Percentiles rank a stretch among this genome's conserved stretches.
These are phyloP conservation scores for Phalaenopsis equestris DNA, from an alignment of 106 monocot species.

Conservation along the genomic window DNA sequence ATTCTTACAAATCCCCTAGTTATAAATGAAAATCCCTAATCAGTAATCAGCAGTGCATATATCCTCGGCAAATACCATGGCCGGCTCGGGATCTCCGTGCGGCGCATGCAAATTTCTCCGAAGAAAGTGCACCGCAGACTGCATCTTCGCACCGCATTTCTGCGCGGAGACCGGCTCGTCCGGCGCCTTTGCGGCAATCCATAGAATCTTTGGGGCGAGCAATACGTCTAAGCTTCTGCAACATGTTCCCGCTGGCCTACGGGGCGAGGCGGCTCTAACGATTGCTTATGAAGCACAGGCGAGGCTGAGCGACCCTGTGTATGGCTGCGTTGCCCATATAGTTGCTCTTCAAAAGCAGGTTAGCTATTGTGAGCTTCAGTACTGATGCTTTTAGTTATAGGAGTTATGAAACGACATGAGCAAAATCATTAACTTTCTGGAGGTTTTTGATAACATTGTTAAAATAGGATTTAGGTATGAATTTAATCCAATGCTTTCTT, in stretches of 20 bases:
- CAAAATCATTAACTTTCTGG: too few species aligned
- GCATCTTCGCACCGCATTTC: slow-evolving; percentile 64
- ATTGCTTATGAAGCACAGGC: slow-evolving; percentile 71
- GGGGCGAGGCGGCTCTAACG: slow-evolving; percentile 49
- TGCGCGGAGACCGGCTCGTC: slow-evolving; percentile 33
- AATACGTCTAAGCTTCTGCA: slow-evolving; percentile 56
- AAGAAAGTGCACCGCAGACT: slow-evolving; percentile 47
- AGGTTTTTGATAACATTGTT: too few species aligned
- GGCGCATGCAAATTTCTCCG: slow-evolving; percentile 83
- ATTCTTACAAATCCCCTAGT: neutral
- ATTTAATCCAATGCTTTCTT: too few species aligned
- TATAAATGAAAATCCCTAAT: neutral
- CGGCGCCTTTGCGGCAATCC: slow-evolving; percentile 48
- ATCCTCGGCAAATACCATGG: neutral
- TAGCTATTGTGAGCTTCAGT: neutral
- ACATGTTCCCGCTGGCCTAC: slow-evolving; percentile 31
- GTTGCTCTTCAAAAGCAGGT: slow-evolving; percentile 72
- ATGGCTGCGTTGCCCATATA: slow-evolving; percentile 70
- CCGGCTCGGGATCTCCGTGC: slow-evolving; percentile 39
- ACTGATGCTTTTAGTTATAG: neutral
- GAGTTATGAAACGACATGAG: too few species aligned
- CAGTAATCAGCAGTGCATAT: neutral
- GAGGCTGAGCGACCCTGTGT: slow-evolving; percentile 45
- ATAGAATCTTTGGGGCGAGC: slow-evolving; percentile 74
- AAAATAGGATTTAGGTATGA: too few species aligned